Conservation (phyloP, 2,329 filamentous ascomycete genomes). For the Keithomyces neogunnii region DNA sequence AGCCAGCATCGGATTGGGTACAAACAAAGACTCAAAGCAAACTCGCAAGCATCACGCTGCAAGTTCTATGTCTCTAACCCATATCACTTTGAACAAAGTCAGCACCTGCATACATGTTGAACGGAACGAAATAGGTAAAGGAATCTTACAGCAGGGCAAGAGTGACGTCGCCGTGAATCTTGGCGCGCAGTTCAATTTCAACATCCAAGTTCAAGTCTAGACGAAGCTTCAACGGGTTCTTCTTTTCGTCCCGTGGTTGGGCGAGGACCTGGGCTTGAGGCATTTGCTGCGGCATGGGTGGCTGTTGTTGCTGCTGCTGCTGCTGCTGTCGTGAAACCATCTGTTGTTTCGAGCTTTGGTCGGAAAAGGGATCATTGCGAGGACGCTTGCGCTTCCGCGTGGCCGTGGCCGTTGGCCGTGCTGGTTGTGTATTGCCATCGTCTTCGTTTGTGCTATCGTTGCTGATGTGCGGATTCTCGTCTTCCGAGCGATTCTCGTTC, state of each 20-base stretch:
- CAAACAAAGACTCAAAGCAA: too few relatives aligned
- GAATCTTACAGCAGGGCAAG: constrained; percentile 58
- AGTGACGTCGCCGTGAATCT: constrained; percentile 70
- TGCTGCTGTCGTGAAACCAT: constrained; percentile 19
- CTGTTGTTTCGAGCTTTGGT: constrained; percentile 11
- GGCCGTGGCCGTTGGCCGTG: constrained; percentile 1
- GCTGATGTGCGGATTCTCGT: constrained; percentile 5
- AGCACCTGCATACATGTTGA: background rate
- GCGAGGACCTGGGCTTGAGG: constrained; percentile 15
- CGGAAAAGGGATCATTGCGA: constrained; percentile 2
- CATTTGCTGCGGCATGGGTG: constrained; percentile 16
- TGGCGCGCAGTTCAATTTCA: constrained; percentile 72
- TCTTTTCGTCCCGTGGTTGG: constrained; percentile 19
- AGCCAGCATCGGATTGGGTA: too few relatives aligned
- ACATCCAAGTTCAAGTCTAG: constrained; percentile 71
- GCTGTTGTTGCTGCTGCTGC: constrained; percentile 13
- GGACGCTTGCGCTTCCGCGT: constrained; percentile 6
- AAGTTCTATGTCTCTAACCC: constrained; percentile 1
- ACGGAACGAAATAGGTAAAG: background rate
- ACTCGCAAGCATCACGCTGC: too few relatives aligned
- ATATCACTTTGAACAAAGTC: constrained; percentile 2
- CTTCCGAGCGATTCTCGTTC: constrained; percentile 7
- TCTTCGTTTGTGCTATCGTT: constrained; percentile 11
- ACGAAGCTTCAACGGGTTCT: constrained; percentile 56
- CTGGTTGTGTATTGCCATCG: constrained; percentile 7